Conservation (phyloP, 1,139 yeast species). For the Pichia sp. region DNA sequence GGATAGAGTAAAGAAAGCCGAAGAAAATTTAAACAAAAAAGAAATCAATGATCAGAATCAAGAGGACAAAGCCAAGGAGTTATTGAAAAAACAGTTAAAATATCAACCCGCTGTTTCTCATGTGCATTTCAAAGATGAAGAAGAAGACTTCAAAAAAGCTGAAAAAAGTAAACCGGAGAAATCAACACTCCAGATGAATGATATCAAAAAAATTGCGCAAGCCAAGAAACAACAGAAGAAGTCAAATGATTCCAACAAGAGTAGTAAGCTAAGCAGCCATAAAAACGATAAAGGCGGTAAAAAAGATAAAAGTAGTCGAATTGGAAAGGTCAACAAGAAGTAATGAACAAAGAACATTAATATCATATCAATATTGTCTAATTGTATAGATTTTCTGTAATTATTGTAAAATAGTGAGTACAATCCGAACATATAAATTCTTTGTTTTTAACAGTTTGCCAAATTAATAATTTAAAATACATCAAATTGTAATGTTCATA, state of each 20-base stretch:
- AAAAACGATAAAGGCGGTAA: neutral
- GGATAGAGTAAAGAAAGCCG: slow-evolving; percentile 46
- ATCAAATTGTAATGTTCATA: no score
- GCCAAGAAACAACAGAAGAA: neutral
- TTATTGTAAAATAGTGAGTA: no score
- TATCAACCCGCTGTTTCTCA: slow-evolving; percentile 52
- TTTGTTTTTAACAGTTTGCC: no score
- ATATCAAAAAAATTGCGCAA: neutral
- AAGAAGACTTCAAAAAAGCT: neutral
- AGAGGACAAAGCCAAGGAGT: no score
- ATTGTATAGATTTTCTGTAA: no score
- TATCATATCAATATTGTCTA: no score
- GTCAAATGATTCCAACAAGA: neutral
- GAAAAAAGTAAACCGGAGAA: neutral
- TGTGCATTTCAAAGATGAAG: slow-evolving; percentile 28
- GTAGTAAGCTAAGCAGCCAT: neutral
- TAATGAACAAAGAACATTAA: no score
- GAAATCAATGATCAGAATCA: slow-evolving; percentile 2
- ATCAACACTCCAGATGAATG: neutral
- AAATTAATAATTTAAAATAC: no score
- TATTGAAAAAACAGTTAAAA: slow-evolving; percentile 31
- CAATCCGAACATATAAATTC: no score
- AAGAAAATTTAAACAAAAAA: slow-evolving; percentile 18
- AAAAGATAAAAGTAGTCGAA: neutral
- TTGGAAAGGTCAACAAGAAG: no score